Evolutionary conservation across 495 filamentous ascomycete genomes (phyloP).

Genomic region (Podospora pseudopauciseta): DNA sequence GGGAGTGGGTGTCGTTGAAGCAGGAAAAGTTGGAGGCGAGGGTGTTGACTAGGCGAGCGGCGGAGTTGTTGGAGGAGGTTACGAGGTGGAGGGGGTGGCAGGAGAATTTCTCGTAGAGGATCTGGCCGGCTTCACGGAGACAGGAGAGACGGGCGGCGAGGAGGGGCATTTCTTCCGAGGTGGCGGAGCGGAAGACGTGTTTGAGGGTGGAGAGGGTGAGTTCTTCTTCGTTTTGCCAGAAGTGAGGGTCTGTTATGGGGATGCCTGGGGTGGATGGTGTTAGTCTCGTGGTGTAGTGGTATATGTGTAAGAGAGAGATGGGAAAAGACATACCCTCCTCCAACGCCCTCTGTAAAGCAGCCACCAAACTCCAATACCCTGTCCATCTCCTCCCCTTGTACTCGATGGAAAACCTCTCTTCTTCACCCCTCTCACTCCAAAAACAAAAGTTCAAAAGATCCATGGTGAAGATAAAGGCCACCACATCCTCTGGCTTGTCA

Average conservation of each 20-base stretch:
- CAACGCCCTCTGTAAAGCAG: slow-evolving; percentile 76
- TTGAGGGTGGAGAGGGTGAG: slow-evolving; percentile 70
- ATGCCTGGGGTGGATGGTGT: slow-evolving; percentile 52
- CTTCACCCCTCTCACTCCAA: slow-evolving; percentile 68
- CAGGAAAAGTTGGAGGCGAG: slow-evolving; percentile 76
- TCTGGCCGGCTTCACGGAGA: slow-evolving; percentile 76
- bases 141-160: slow-evolving; percentile 74
- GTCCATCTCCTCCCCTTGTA: slow-evolving; percentile 82
- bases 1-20: slow-evolving; percentile 75
- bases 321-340: slow-evolving; percentile 66
- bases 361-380: slow-evolving; percentile 93
- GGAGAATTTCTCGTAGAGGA: slow-evolving; percentile 81
- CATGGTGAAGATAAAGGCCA: slow-evolving; percentile 95
- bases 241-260: slow-evolving; percentile 82
- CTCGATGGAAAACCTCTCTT: slow-evolving; percentile 70
- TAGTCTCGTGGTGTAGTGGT: neutral
- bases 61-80: slow-evolving; percentile 70
- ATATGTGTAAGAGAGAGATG: neutral
- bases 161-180: slow-evolving; percentile 82
- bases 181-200: slow-evolving; percentile 82
- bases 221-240: slow-evolving; percentile 75
- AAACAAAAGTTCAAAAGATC: slow-evolving; percentile 96
- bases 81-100: slow-evolving; percentile 73
- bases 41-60: slow-evolving; percentile 77
- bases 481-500: slow-evolving; percentile 64